Conservation (phyloP, 163 green algal genomes). For the Chlamydomonas reinhardtii region DNA sequence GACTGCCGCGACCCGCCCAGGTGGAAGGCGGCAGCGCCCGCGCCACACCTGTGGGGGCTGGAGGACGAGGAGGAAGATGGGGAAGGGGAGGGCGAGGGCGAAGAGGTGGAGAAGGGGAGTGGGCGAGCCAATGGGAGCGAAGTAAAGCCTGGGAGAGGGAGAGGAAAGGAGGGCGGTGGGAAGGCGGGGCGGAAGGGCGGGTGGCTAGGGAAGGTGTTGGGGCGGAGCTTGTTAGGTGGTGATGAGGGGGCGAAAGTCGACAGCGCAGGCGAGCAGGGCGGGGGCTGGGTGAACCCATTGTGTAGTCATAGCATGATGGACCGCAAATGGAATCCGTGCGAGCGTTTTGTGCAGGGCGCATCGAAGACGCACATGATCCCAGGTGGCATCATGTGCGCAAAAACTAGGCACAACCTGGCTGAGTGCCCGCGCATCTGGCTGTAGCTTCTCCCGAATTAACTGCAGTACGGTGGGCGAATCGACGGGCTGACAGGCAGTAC, state of each 20-base stretch:
- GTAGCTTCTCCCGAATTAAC: no score
- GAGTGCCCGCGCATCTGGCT: slow-evolving; percentile 36
- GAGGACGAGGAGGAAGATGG: not conserved
- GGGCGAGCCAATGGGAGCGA: not conserved
- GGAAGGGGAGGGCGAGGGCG: not conserved
- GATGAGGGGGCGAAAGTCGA: no score
- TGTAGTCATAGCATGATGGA: slow-evolving; percentile 34
- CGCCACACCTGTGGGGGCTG: not conserved
- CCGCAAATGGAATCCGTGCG: not conserved
- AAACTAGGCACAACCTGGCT: not conserved
- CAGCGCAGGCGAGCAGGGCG: no score
- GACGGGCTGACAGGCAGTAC: no score
- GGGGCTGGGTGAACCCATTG: not conserved
- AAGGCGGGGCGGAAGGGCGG: not conserved
- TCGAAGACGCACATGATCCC: slow-evolving; percentile 18
- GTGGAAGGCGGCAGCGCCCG: not conserved
- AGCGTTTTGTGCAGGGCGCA: slow-evolving; percentile 2
- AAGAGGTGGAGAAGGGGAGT: not conserved
- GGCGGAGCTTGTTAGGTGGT: no score
- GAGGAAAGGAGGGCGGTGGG: no score
- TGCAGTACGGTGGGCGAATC: no score
- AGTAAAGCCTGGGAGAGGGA: no score
- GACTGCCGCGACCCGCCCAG: not conserved
- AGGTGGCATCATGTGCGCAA: slow-evolving; percentile 24
- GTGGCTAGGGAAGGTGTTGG: not conserved